Percentiles rank a stretch among this genome's conserved stretches.
These are phyloP conservation scores for Seminavis robusta DNA, from an alignment of 108 stramenopile genomes.

Conservation along the genomic window DNA sequence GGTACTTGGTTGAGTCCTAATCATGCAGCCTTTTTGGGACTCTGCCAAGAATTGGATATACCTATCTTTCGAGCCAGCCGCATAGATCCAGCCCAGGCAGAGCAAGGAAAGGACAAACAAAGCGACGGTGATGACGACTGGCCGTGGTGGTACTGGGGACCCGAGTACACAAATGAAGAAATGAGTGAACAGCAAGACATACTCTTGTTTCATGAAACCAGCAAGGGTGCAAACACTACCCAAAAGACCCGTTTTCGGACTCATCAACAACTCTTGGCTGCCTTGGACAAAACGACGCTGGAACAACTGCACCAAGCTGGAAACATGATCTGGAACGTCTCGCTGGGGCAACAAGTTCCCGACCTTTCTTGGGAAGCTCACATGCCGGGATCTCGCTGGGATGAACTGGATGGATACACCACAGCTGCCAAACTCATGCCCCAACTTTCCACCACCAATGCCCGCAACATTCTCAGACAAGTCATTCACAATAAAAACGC, in stretches of 20 bases:
- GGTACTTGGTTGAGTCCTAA: constrained; percentile 10
- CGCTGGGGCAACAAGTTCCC: neutral
- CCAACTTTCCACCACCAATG: neutral
- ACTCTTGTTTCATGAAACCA: neutral
- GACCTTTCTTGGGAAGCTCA: neutral
- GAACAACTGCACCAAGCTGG: neutral
- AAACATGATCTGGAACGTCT: neutral
- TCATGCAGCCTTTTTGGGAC: constrained; percentile 1
- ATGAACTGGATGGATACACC: neutral
- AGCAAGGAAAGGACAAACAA: no score
- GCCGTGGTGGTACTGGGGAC: neutral
- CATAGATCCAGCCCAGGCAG: no score
- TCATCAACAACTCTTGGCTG: neutral
- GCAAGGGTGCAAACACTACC: neutral
- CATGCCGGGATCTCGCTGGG: neutral
- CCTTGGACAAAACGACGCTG: neutral
- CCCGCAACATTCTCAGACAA: constrained; percentile 5
- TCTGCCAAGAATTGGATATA: constrained; percentile 6
- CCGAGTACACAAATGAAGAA: constrained; percentile 9
- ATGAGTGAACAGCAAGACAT: neutral
- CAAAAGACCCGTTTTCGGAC: neutral
- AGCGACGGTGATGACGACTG: no score
- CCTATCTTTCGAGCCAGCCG: neutral
- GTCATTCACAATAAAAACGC: constrained; percentile 14
- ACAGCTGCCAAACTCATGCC: neutral